Conservation (phyloP, 805 yeast genomes). For the Candida ortonii region DNA sequence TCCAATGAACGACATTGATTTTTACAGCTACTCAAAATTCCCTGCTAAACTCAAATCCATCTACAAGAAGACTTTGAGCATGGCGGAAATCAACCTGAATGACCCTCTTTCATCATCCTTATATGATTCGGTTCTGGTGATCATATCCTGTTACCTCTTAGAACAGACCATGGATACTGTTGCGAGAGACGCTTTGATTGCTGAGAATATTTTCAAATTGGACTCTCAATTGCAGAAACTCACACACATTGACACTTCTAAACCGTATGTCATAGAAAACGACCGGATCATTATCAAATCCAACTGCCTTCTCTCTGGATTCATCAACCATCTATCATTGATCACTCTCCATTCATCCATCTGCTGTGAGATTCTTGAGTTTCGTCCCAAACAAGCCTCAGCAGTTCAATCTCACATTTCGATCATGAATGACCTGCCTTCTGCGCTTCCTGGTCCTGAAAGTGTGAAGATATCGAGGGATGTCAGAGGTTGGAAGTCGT, state of each 20-base stretch:
- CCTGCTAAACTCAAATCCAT: conserved; percentile 14
- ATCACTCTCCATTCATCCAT: conserved; percentile 29
- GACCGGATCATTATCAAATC: conserved; percentile 34
- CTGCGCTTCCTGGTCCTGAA: conserved; percentile 16
- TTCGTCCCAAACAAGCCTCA: conserved; percentile 30
- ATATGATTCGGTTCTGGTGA: conserved; percentile 31
- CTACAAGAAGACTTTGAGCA: conserved; percentile 12
- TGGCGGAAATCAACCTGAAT: conserved; percentile 16
- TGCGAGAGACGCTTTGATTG: conserved; percentile 24
- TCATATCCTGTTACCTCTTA: conserved; percentile 29
- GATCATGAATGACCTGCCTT: conserved; percentile 26
- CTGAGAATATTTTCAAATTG: conserved; percentile 24
- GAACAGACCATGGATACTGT: conserved; percentile 37
- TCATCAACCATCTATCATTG: conserved; percentile 30
- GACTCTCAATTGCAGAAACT: conserved; percentile 26
- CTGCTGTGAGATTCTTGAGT: conserved; percentile 35
- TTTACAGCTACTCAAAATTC: conserved; percentile 13
- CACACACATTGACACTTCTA: conserved; percentile 14
- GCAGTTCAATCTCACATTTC: conserved; percentile 19
- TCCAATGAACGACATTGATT: conserved; percentile 33
- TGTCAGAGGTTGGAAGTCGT: conserved; percentile 31
- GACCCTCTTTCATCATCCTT: conserved; percentile 11
- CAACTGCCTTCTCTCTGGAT: conserved; percentile 32
- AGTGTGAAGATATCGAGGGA: conserved; percentile 19
- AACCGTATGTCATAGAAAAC: conserved; percentile 18